Evolutionary conservation across 2,329 filamentous ascomycete genomes (phyloP), one percentile per base, ranked within the genome.

Genomic region (Pestalotiopsis sp.): DNA sequence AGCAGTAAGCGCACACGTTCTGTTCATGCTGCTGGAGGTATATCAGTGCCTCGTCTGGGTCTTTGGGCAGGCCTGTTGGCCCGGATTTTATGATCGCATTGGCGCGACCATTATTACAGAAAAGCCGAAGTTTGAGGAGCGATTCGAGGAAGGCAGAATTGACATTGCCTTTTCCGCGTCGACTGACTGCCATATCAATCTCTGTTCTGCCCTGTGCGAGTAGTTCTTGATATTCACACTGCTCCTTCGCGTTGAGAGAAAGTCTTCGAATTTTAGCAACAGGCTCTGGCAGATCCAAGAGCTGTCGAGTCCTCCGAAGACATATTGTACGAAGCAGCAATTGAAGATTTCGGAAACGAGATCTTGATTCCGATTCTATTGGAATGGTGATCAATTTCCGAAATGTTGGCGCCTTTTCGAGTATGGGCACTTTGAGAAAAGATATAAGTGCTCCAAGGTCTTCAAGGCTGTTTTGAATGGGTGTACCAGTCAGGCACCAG

Each of bases 401-500:
- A 9, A 59, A 59, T 31, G 27, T 27, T 17, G 56, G 38, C 17
- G 31, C 38, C 9, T 20, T 60, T 31, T 58, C 59, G 23, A 23
- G 60, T 25, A 38, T 45, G 5, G 45, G 17, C 4, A 68, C 38
- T 31, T 61, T 39, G 20, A 68, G 62, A 5, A 68, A 68, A 20
- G 31, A 64, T 1, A 66, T 6, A 0, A 68, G 36, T 1, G 67
- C 38, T 14, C 67, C 56, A 6, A 68, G 36, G 38, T 68, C 67
- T 7, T 68, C 67, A 23, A 68, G 39, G 2, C 20, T 60, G 45
- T 68, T 68, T 36, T 68, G 67, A 11, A 68, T 66, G 2, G 67
- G 67, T 3, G 67, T 68, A 3, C 67, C 67, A 7, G 59, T 66
- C 0, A 68, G 52, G 9, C 67, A 68, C 67, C 67, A 68, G 23